Base-by-base conservation (phyloP, 75 land plant genomes). In the Gnetum montanum region DNA sequence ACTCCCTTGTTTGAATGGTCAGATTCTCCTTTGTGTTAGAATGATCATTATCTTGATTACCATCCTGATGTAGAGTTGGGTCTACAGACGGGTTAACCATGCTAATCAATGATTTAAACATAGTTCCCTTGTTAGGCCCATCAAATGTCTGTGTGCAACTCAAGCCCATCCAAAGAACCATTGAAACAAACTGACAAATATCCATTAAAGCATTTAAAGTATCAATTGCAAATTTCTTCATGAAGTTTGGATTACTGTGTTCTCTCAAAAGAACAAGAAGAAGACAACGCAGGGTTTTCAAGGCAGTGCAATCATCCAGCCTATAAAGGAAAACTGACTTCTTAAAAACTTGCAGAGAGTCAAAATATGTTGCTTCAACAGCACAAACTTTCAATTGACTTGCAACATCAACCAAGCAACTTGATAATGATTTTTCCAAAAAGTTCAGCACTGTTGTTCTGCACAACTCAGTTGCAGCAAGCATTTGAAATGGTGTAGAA, bases 121-220 rank as follows among this genome's bases (percentile, higher is more conserved):
- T 43, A n/a, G 68, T 46, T 26, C 75, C 86, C 43, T 47, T 45
- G 12, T 36, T 52, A 58, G 68, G 47, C 46, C 40, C 61, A 11
- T 10, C 62, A 58, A 48, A 43, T 31, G 64, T 54, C 38, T 54
- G 51, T 52, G 33, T 13, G 12, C 58, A 26, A 51, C 49, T 34
- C 45, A 40, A 47, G n/a, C 60, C 46, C 50, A 24, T 44, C n/a
- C 64, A 64, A 45, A 75, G 70, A 31, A 88, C 58, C 1, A 66
- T 45, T 33, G 72, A 22, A 12, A 61, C 48, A 72, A 89, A 85
- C 24, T 77, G 79, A 10, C 90, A 93, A 54, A 88, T 90, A 16
- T 68, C 81, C 53, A 88, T 72, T 38, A 93, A 60, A 25, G 80
- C 59, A 25, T 47, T 62, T 16, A 71, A 51, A 49, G 57, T 76